Conservation (phyloP, 2,329 filamentous ascomycete species). For the Cercospora beticola region DNA sequence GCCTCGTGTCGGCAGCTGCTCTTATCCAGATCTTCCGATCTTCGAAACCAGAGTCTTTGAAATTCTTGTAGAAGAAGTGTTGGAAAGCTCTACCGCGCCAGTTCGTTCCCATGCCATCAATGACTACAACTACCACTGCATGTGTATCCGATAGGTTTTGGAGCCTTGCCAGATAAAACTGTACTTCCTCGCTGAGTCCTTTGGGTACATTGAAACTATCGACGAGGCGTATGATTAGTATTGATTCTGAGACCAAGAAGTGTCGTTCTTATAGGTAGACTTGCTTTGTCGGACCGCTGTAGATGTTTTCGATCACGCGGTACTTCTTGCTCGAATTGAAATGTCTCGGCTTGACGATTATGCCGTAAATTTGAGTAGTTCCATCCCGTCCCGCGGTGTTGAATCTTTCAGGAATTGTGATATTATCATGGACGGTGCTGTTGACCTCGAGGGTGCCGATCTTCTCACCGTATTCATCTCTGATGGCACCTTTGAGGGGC, state of each 20-base stretch:
- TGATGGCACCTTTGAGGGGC: neutral
- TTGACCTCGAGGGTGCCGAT: neutral
- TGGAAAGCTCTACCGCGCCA: slow-evolving; percentile 11
- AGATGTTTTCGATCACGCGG: slow-evolving; percentile 10
- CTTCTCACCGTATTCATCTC: neutral
- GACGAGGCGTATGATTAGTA: neutral
- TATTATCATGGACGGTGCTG: neutral
- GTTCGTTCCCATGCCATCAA: slow-evolving; percentile 17
- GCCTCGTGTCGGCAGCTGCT: slow-evolving; percentile 4
- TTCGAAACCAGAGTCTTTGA: slow-evolving; percentile 11
- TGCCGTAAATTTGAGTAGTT: slow-evolving; percentile 10
- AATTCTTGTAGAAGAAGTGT: slow-evolving; percentile 6
- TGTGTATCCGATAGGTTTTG: slow-evolving; percentile 6
- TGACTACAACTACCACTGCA: slow-evolving; percentile 7
- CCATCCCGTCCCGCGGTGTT: slow-evolving; percentile 7
- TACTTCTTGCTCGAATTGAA: slow-evolving; percentile 11
- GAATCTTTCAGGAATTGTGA: slow-evolving; percentile 9
- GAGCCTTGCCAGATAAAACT: too few species aligned
- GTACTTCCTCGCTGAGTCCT: neutral
- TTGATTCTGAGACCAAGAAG: neutral
- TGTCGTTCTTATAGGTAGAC: neutral
- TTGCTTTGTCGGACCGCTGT: neutral
- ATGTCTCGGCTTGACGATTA: slow-evolving; percentile 1
- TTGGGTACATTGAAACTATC: neutral
- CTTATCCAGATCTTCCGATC: slow-evolving; percentile 16